These are phyloP conservation scores for Candida nitratophila DNA, from an alignment of 805 yeast species.

Conservation along the genomic window DNA sequence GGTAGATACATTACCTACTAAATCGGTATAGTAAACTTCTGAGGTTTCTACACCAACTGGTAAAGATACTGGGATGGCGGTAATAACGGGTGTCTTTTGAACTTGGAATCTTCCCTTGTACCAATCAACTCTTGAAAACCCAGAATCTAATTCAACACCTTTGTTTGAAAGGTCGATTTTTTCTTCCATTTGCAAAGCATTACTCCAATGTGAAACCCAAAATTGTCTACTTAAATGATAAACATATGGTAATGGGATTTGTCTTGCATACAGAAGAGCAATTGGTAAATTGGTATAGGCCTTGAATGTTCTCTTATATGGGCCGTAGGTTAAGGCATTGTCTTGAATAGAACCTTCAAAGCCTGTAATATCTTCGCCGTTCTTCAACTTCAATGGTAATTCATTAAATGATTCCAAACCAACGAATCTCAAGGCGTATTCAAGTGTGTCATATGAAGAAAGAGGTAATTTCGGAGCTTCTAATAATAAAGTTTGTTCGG, in stretches of 20 bases:
- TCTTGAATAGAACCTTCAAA: slow-evolving; percentile 29
- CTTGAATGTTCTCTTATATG: slow-evolving; percentile 31
- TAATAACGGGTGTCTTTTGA: slow-evolving; percentile 51
- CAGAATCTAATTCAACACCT: slow-evolving; percentile 62
- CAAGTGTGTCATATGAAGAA: slow-evolving; percentile 53
- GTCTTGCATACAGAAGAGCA: slow-evolving; percentile 55
- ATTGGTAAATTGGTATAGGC: slow-evolving; percentile 44
- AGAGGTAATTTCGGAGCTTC: slow-evolving; percentile 45
- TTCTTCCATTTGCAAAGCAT: slow-evolving; percentile 71
- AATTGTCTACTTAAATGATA: slow-evolving; percentile 59
- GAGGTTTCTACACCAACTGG: slow-evolving; percentile 34
- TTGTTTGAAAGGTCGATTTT: slow-evolving; percentile 72
- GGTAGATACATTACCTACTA: slow-evolving; percentile 91
- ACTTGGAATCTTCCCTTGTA: slow-evolving; percentile 47
- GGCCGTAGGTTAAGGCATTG: slow-evolving; percentile 46
- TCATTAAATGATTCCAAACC: slow-evolving; percentile 25
- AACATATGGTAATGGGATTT: slow-evolving; percentile 57
- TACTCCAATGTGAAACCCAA: slow-evolving; percentile 87
- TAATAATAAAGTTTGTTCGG: slow-evolving; percentile 52
- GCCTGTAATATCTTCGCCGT: slow-evolving; percentile 12
- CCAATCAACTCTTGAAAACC: slow-evolving; percentile 79
- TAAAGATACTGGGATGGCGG: slow-evolving; percentile 52
- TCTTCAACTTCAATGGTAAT: slow-evolving; percentile 6
- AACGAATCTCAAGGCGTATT: slow-evolving; percentile 35
- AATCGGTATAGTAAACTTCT: slow-evolving; percentile 79